A percentile compares a stretch with the other conserved stretches of the same genome.
phyloP scores from a whole-genome alignment of 2,329 filamentous ascomycete species.

The Metarhizium humberi region DNA sequence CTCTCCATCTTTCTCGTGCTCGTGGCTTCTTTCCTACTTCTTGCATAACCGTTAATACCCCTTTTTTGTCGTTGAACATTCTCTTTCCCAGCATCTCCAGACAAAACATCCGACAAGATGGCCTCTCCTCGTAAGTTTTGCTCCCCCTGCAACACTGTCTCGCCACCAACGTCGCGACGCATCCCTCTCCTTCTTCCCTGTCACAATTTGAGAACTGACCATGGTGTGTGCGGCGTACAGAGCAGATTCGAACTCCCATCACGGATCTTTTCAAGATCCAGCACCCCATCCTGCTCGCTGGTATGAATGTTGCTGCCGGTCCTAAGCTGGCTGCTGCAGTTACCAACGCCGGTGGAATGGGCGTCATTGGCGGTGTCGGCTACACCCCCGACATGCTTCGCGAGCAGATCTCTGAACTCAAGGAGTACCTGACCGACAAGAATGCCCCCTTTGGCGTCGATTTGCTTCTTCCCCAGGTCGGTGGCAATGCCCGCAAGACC shows the following conservation, averaged over 20 bases:
- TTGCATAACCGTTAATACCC: not conserved
- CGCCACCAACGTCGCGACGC: not conserved
- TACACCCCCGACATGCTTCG: conserved; percentile 97
- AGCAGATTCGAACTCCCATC: conserved; percentile 71
- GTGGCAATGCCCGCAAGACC: conserved; percentile 88
- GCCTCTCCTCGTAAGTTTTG: conserved; percentile 11
- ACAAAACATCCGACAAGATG: conserved; percentile 3
- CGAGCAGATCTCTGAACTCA: conserved; percentile 91
- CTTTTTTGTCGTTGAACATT: not conserved
- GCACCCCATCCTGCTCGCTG: conserved; percentile 88
- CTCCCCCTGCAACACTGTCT: not conserved
- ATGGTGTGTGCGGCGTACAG: conserved; percentile 9
- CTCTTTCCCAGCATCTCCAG: not conserved
- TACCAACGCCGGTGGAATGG: conserved; percentile 91
- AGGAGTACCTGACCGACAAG: conserved; percentile 80
- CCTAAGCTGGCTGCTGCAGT: conserved; percentile 94
- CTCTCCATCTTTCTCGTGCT: not conserved
- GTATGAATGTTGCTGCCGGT: conserved; percentile 98
- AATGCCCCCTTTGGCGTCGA: conserved; percentile 94
- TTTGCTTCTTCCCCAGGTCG: conserved; percentile 86
- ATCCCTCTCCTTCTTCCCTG: not conserved
- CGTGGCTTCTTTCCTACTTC: not conserved
- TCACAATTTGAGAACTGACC: not conserved
- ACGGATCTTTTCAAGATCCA: conserved; percentile 98
- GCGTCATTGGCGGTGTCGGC: conserved; percentile 89